A percentile compares a stretch with the other conserved stretches of the same genome.
phyloP scores from a whole-genome alignment of 345 rosid genomes.

The Euphorbia peplus region DNA sequence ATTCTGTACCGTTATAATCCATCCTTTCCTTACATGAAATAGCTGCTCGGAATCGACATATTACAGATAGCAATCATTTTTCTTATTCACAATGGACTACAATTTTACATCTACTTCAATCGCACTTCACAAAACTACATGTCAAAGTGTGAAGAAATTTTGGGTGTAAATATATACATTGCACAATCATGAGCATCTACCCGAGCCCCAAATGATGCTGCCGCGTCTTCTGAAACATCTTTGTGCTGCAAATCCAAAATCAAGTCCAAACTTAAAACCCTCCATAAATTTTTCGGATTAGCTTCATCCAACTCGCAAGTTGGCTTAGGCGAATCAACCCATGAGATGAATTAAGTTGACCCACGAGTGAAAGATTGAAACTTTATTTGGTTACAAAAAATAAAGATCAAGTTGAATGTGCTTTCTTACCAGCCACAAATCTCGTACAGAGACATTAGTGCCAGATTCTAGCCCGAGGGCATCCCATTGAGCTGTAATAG shows the following conservation, averaged over 20 bases:
- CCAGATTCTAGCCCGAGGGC: slow-evolving; percentile 69
- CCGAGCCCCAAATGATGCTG: slow-evolving; percentile 52
- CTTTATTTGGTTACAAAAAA: no score
- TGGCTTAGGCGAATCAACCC: no score
- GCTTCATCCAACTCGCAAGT: no score
- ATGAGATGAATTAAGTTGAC: no score
- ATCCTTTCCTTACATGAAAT: neutral
- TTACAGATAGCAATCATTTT: neutral
- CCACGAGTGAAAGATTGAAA: no score
- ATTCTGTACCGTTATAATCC: no score
- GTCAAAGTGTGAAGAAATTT: slow-evolving; percentile 30
- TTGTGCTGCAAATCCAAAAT: slow-evolving; percentile 43
- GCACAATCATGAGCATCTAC: slow-evolving; percentile 69
- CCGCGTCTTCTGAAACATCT: slow-evolving; percentile 43
- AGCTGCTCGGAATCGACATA: neutral
- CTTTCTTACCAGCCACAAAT: slow-evolving; percentile 76
- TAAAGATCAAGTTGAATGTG: neutral
- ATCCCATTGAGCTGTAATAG: slow-evolving; percentile 68
- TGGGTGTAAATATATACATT: slow-evolving; percentile 64
- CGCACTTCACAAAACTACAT: slow-evolving; percentile 21
- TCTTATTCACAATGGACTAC: neutral
- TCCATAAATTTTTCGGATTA: no score
- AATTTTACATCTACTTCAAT: slow-evolving; percentile 4
- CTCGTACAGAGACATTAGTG: slow-evolving; percentile 64
- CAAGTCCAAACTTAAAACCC: no score